These are phyloP conservation scores for Psilocybe cyanescens DNA, from an alignment of 768 basidiomycete genomes.

Conservation along the genomic window DNA sequence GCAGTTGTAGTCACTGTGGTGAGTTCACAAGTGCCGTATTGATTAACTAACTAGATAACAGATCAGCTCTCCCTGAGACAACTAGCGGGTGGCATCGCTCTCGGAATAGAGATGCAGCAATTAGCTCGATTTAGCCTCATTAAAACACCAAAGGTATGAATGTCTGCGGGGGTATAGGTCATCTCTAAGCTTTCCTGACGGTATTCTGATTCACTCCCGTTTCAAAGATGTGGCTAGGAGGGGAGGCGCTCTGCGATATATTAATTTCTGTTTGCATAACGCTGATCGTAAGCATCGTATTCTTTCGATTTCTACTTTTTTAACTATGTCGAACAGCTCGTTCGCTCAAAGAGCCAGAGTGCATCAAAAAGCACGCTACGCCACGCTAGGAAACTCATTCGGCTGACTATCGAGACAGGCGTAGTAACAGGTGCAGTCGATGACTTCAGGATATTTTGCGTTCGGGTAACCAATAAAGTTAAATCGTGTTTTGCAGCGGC, in stretches of 20 bases:
- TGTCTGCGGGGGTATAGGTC: not conserved
- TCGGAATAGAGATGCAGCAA: not conserved
- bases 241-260: not conserved
- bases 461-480: not conserved
- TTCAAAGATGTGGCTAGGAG: not conserved
- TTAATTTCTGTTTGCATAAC: slow-evolving; percentile 2
- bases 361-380: not conserved
- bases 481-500: not conserved
- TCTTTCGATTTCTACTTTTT: not conserved
- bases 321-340: not conserved
- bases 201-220: not conserved
- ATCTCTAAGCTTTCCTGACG: not conserved
- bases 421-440: not conserved
- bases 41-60: not conserved
- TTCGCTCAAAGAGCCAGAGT: not conserved
- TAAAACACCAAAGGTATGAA: not conserved
- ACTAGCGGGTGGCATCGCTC: not conserved
- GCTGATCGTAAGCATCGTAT: not conserved
- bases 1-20: not conserved
- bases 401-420: not conserved
- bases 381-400: not conserved
- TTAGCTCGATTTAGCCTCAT: not conserved
- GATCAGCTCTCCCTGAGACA: not conserved
- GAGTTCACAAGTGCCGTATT: not conserved
- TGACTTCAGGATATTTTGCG: no score